These are phyloP conservation scores for Vitis hybrid DNA, from an alignment of 177 flowering plant species.

Conservation along the genomic window DNA sequence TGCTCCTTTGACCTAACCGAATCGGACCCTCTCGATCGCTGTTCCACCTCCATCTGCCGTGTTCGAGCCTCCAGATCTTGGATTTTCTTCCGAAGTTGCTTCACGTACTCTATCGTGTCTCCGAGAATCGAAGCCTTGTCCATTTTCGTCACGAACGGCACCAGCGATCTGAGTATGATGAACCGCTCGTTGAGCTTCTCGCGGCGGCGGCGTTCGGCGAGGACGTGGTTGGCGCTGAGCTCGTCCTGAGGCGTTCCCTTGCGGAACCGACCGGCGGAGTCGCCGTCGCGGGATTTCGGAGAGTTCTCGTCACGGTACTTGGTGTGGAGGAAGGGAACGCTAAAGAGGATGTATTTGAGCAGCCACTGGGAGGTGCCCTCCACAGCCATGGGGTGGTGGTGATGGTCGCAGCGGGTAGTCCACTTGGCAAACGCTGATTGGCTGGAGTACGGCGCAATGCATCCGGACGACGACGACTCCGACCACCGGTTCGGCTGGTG, in stretches of 20 bases:
- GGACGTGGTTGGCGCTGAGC: constrained; percentile 81
- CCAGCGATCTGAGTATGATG: constrained; percentile 70
- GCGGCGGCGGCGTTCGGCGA: constrained; percentile 82
- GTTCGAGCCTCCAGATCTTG: constrained; percentile 69
- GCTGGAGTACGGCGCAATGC: constrained; percentile 25
- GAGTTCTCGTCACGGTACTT: constrained; percentile 49
- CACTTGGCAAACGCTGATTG: constrained; percentile 65
- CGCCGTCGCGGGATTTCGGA: constrained; percentile 37
- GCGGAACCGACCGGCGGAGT: constrained; percentile 24
- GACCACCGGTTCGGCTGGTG: constrained; percentile 44
- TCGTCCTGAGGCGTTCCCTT: constrained; percentile 62
- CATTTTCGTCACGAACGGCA: constrained; percentile 96
- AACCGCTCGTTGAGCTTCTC: constrained; percentile 93
- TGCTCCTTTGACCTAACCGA: constrained; percentile 19
- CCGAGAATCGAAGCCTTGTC: constrained; percentile 95
- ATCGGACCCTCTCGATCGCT: constrained; percentile 22
- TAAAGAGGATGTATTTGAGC: constrained; percentile 77
- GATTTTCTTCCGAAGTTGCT: constrained; percentile 67
- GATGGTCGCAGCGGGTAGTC: constrained; percentile 33
- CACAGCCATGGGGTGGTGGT: constrained; percentile 24
- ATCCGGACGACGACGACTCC: constrained; percentile 24
- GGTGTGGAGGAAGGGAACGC: constrained; percentile 65
- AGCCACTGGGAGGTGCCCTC: constrained; percentile 60
- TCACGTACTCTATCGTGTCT: constrained; percentile 92
- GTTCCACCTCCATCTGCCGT: constrained; percentile 40